Base-by-base conservation (phyloP, 108 stramenopile species). In the Phaeodactylum tricornutum region DNA sequence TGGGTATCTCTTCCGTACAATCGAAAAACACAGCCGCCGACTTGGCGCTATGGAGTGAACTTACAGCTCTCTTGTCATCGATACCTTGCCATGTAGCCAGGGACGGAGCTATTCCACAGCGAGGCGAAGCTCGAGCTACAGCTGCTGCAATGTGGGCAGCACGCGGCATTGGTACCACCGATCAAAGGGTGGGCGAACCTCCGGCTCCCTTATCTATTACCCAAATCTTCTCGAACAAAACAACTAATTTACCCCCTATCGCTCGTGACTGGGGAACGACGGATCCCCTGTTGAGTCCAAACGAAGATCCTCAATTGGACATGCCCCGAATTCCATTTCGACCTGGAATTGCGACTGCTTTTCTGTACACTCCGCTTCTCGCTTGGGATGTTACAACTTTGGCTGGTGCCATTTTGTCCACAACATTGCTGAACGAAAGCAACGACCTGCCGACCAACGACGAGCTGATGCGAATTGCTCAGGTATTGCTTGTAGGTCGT, bases 331-430 rank as follows among this genome's bases (percentile, higher is more conserved):
- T n/a, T n/a, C 78, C 81, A 12, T 91, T 87, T 55, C 79, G 89
- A 43, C 89, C 84, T 17, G 83, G 71, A 17, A 70, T 87, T 1
- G 87, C 86, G 14, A 67, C 57, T 27, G 77, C 81, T 3, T 93
- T 79, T 51, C 61, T 86, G n/a, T 86, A 84, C 46, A 62, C 71
- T 14, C 91, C 91, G 33, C 30, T 88, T 11, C 66, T 93, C 19
- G 70, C 82, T n/a, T 93, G 91, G 91, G 91, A 93, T 53, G 56
- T 93, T 39, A 84, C 67, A 49, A 81, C 72, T 5, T 65, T 84
- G 7, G 67, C 84, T 24, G 91, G 86, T 15, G 86, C 84, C 5
- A 34, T 87, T 9, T 81, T 93, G 57, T 88, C 91, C 0, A 53
- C 77, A 7, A 49, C 84, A 1, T 61, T 87, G 29, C 58, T 65